Evolutionary conservation across 441 rosid genomes (phyloP), one percentile per base, ranked within the genome.

Genomic region (Brassica balearica): DNA sequence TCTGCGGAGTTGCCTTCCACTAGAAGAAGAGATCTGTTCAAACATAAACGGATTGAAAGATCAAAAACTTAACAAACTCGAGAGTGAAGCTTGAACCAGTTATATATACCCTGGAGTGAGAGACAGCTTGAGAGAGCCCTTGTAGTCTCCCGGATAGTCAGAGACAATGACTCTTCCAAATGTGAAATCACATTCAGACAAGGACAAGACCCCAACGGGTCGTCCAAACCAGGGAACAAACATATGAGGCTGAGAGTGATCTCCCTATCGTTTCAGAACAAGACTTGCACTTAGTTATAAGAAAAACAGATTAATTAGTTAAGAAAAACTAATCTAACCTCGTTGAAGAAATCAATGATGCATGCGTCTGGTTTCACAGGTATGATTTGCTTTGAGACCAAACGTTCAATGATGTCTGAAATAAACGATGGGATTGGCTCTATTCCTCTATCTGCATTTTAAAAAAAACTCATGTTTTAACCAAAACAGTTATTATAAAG

Each of bases 141-240:
- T 89, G 80, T 81, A 94, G 73, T 92, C 95, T 27, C 97, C 99
- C 0, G 90, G 94, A 80, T 86, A 89, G 72, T 90, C 89, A 34
- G 69, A 22, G 58, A 73, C 80, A 41, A 96, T 87, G 73, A 77
- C 83, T 84, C 88, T 87, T 62, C 98, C 97, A 71, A 96, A 94
- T 67, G 92, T 87, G 74, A 90, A 76, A 66, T 92, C 96, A 63
- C 97, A 91, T 77, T 92, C 97, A 22, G 96, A 89, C 90, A 96
- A 84, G 80, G 84, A 87, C 82, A 96, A 83, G 70, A 88, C 20
- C 27, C 84, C 79, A 56, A 91, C 83, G 1, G 98, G 97, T 81
- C 88, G 88, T 75, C 92, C 97, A 73, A 83, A 94, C 95, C 94
- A 93, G 38, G 89, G 72, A 20, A 88, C 95, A 83, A 85, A 96